Evolutionary conservation across 2,329 filamentous ascomycete species (phyloP), one percentile per base, ranked within the genome.

Genomic region (Alternaria infectoria): DNA sequence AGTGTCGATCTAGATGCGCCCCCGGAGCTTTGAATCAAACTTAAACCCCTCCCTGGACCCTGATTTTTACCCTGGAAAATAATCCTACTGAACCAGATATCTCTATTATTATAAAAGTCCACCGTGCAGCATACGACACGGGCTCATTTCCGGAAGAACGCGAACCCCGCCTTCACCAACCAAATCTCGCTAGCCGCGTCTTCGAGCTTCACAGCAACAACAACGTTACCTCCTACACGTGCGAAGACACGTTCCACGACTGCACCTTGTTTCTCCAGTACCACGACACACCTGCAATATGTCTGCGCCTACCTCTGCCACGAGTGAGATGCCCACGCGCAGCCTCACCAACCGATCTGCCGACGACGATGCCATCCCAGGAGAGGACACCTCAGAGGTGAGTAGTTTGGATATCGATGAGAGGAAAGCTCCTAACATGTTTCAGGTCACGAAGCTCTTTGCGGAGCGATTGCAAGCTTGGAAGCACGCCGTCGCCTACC

Each of bases 401-500:
- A 57, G 60, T 11, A 45, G 13, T 17, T 17, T 1, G 1, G 8
- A 4, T 12, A 13, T 5, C 8, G n/a, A n/a, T 1, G 3, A 9
- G 32, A 30, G 3, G 13, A 5, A n/a, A 17, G 11, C 10, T 17
- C 3, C 57, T 69, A 36, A 71, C 49, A 50, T 5, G 8, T n/a
- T 1, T 8, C 11, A 59, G 62, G 71, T 81, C 44, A 84, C 83
- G 47, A 84, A 81, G 77, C 86, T 98, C 54, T 90, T 99, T 68
- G 86, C 90, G 59, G 93, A 98, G 84, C 89, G 96, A 69, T 86
- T 99, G 65, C 91, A 92, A 74, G 96, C 96, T 50, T 99, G 93
- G 93, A 98, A 97, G 80, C 95, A 98, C 80, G 93, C 94, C 65
- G 92, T 93, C 66, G 92, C 86, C 60, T 95, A 97, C 77, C 86